Conservation (phyloP, 208 protist species). For the Wallacemonas collosoma region DNA sequence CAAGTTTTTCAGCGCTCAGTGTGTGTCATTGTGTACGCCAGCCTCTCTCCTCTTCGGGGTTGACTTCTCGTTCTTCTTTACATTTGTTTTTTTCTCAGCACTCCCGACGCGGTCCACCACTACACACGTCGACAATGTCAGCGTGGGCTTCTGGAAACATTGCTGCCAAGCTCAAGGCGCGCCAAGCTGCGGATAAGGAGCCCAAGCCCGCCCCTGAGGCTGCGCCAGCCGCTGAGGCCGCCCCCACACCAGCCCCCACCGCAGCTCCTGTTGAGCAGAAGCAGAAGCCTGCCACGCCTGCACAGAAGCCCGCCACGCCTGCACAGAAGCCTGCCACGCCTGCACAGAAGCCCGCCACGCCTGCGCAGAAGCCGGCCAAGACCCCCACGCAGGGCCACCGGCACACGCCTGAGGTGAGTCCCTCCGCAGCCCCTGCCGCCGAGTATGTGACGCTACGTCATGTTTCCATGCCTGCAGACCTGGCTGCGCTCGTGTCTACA, state of each 20-base stretch:
- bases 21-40: too few species aligned
- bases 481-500: conserved; percentile 23
- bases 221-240: background rate
- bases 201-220: background rate
- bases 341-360: conserved; percentile 6
- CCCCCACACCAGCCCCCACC: background rate
- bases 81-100: background rate
- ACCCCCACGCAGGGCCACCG: conserved; percentile 4
- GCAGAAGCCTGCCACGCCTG: background rate
- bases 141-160: conserved; percentile 59
- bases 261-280: too few species aligned
- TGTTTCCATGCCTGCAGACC: conserved; percentile 47
- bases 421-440: conserved; percentile 18
- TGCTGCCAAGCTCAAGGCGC: conserved; percentile 64
- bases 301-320: background rate
- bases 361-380: conserved; percentile 6
- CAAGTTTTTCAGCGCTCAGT: too few species aligned
- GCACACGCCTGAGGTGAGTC: conserved; percentile 3
- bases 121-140: conserved; percentile 40
- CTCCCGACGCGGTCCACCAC: background rate
- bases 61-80: too few species aligned
- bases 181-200: conserved; percentile 31
- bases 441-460: conserved; percentile 28
- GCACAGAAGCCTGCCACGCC: background rate
- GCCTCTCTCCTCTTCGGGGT: too few species aligned